A percentile compares a stretch with the other conserved stretches of the same genome.
phyloP scores from a whole-genome alignment of 2,329 filamentous ascomycete genomes.

The Pestalotiopsis sp. region DNA sequence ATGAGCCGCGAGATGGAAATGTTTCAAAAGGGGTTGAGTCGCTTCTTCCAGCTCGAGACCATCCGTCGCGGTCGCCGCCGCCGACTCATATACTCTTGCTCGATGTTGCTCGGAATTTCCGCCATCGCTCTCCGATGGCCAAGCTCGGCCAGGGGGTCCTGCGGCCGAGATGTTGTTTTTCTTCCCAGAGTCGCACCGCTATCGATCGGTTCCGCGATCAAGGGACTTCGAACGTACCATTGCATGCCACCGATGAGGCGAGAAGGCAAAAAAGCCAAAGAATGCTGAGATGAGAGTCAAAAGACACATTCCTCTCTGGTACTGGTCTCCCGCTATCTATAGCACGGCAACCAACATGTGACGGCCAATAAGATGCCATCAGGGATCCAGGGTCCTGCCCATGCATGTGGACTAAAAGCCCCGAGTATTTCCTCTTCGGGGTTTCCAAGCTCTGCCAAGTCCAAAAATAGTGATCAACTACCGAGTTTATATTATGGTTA shows the following conservation, averaged over 20 bases:
- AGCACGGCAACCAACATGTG: neutral
- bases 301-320: slow-evolving; percentile 5
- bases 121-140: neutral
- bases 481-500: neutral
- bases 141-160: neutral
- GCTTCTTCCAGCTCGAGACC: neutral
- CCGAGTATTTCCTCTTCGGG: neutral
- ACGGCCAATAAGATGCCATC: neutral
- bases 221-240: neutral
- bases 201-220: neutral
- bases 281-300: neutral
- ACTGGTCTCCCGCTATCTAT: neutral
- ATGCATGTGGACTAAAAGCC: neutral
- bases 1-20: neutral
- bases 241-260: neutral
- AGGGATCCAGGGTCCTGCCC: neutral
- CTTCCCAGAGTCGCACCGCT: neutral
- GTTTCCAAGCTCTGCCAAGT: neutral
- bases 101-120: neutral
- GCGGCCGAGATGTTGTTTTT: neutral
- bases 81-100: neutral
- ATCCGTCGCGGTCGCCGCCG: neutral
- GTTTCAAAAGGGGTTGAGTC: neutral
- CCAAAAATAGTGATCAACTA: neutral
- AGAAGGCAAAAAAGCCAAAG: neutral